Percentiles rank a stretch among this genome's conserved stretches.
Conservation (phyloP, 495 filamentous ascomycete species). For the Hypoxylon fragiforme region DNA sequence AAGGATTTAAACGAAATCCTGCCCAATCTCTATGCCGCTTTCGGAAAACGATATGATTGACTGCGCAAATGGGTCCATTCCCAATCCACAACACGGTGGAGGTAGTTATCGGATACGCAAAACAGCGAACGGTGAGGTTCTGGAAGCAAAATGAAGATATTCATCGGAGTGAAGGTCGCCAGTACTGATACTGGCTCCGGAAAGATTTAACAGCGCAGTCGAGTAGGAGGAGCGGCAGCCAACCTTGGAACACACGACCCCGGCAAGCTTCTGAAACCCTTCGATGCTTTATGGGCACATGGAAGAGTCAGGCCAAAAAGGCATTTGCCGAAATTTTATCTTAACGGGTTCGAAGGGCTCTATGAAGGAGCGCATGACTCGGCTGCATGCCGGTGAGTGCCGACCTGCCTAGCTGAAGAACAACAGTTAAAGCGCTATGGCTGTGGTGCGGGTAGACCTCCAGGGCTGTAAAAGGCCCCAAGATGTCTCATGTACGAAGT, state of each 20-base stretch:
- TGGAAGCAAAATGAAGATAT: conserved; percentile 31
- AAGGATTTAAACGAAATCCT: conserved; percentile 15
- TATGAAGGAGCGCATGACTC: conserved; percentile 36
- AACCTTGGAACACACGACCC: conserved; percentile 33
- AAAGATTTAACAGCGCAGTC: conserved; percentile 39
- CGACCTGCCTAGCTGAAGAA: too few species aligned
- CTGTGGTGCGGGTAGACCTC: too few species aligned
- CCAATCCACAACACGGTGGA: conserved; percentile 14
- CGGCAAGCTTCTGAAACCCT: conserved; percentile 24
- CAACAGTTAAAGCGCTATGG: too few species aligned
- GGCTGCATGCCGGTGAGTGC: conserved; percentile 39
- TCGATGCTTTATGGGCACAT: conserved; percentile 37
- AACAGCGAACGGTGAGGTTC: conserved; percentile 7
- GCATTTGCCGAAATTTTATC: conserved; percentile 15
- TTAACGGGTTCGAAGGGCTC: conserved; percentile 31
- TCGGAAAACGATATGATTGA: conserved; percentile 11
- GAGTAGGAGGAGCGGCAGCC: conserved; percentile 44
- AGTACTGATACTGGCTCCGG: conserved; percentile 43
- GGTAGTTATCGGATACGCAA: conserved; percentile 7
- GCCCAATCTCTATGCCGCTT: conserved; percentile 5
- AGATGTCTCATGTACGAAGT: too few species aligned
- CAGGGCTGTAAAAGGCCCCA: too few species aligned
- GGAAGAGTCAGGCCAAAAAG: conserved; percentile 35
- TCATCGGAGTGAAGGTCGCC: conserved; percentile 42
- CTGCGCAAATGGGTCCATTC: conserved; percentile 20